phyloP scores from a whole-genome alignment of 2,329 filamentous ascomycete genomes.

The Aspergillus sojae region DNA sequence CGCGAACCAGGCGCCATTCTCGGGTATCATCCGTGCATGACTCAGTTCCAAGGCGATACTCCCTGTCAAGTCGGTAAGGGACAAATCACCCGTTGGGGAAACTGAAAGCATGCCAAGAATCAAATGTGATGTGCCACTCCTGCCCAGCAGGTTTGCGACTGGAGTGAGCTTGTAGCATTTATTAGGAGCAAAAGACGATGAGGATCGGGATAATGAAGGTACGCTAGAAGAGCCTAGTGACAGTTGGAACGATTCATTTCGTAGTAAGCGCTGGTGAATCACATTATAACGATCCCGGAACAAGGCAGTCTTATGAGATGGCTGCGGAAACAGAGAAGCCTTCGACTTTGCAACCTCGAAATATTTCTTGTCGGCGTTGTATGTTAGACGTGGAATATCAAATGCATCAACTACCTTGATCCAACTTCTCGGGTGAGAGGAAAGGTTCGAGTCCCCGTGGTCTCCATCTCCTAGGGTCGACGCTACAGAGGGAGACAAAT shows the following conservation, averaged over 20 bases:
- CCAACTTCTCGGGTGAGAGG: slow-evolving; percentile 76
- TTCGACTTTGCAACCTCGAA: slow-evolving; percentile 74
- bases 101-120: slow-evolving; percentile 81
- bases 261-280: slow-evolving; percentile 85
- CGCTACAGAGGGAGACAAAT: slow-evolving; percentile 16
- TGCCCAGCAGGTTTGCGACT: slow-evolving; percentile 73
- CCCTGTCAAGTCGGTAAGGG: slow-evolving; percentile 83
- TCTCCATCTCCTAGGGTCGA: slow-evolving; percentile 54
- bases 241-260: slow-evolving; percentile 90
- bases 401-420: slow-evolving; percentile 81
- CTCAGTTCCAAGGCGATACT: slow-evolving; percentile 82
- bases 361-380: slow-evolving; percentile 71
- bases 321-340: slow-evolving; percentile 72
- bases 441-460: slow-evolving; percentile 62
- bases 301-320: slow-evolving; percentile 78
- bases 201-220: slow-evolving; percentile 60
- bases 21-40: slow-evolving; percentile 78
- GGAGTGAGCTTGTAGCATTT: slow-evolving; percentile 86
- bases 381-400: slow-evolving; percentile 68
- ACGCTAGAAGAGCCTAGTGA: slow-evolving; percentile 67
- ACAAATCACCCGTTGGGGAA: slow-evolving; percentile 78
- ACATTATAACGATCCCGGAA: slow-evolving; percentile 92
- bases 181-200: slow-evolving; percentile 58
- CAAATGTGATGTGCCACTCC: slow-evolving; percentile 81
- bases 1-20: slow-evolving; percentile 86